Base-by-base conservation (phyloP, 2,329 filamentous ascomycete species). In the Shiraia sp. region DNA sequence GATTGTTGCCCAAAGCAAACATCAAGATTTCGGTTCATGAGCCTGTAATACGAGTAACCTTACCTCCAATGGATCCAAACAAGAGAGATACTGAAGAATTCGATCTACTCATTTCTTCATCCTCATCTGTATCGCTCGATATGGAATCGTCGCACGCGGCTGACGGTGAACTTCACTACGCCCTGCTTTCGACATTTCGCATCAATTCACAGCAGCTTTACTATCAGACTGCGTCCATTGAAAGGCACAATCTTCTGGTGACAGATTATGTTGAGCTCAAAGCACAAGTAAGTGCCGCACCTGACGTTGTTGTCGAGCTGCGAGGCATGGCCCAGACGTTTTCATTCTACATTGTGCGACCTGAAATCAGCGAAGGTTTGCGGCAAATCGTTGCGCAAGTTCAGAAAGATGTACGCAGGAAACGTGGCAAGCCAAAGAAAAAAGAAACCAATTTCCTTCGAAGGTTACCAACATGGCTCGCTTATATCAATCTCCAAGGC, bases 11-110 rank as follows among this genome's bases (percentile, higher is more conserved):
- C 1, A 97, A 97, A 72, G 88, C 92, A 1, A 95, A 81, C 59
- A 87, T 97, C 68, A 99, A 97, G 63, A 84, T 97, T 28, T 96
- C 93, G 0, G 87, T 99, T 71, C 93, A 99, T 61, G 93, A 99
- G 65, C 93, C 93, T 1, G 95, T 99, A 12, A 68, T 97, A 49
- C 85, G 95, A 55, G 91, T 99, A 51, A 84, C 91, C 6, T 75
- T 99, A 4, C 91, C 91, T 4, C 85, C 92, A 0, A 82, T 93
- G 49, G 81, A 86, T 47, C 68, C 75, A 4, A 64, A 65, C 3
- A 69, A 72, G 37, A 70, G 69, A 28, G 80, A 84, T 17, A 78
- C 83, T 0, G 88, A 90, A 47, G 91, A 97, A 53, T 97, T 93
- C 55, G 93, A 99, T 63, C 79, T 99, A 22, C 87, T 99, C 31